Evolutionary conservation across 2,329 filamentous ascomycete genomes (phyloP).

Genomic region (Alternaria longipes): DNA sequence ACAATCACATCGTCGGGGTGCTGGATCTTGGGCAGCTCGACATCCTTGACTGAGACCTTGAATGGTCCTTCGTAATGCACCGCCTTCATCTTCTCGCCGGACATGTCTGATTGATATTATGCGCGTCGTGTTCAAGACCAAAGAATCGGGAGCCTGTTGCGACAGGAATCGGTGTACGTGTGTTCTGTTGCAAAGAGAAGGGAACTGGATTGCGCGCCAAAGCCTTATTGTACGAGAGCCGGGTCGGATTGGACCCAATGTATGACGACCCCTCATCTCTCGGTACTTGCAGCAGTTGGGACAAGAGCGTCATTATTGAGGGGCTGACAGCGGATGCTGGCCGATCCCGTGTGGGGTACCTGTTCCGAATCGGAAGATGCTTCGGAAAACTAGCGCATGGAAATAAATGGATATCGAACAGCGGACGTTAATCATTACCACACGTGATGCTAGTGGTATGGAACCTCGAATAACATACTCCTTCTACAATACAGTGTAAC

Average conservation of each 20-base stretch:
- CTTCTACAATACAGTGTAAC: too few relatives aligned
- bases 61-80: conserved; percentile 70
- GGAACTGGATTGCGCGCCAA: not conserved
- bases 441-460: too few relatives aligned
- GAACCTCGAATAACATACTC: too few relatives aligned
- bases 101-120: conserved; percentile 11
- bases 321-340: conserved; percentile 5
- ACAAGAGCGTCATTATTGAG: conserved; percentile 14
- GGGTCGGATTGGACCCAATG: not conserved
- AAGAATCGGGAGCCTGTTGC: not conserved
- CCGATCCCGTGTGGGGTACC: conserved; percentile 11
- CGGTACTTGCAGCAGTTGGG: conserved; percentile 1
- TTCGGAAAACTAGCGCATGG: conserved; percentile 8
- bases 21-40: conserved; percentile 66
- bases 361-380: conserved; percentile 11
- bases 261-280: conserved; percentile 9
- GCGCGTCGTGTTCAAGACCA: not conserved
- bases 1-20: conserved; percentile 72
- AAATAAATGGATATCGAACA: not conserved
- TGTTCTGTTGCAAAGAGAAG: not conserved
- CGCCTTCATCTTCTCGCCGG: conserved; percentile 64
- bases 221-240: not conserved
- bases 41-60: conserved; percentile 69
- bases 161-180: not conserved
- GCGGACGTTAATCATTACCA: not conserved